Evolutionary conservation across 495 filamentous ascomycete genomes (phyloP), one percentile per base, ranked within the genome.

Genomic region (Penicillium manginii): DNA sequence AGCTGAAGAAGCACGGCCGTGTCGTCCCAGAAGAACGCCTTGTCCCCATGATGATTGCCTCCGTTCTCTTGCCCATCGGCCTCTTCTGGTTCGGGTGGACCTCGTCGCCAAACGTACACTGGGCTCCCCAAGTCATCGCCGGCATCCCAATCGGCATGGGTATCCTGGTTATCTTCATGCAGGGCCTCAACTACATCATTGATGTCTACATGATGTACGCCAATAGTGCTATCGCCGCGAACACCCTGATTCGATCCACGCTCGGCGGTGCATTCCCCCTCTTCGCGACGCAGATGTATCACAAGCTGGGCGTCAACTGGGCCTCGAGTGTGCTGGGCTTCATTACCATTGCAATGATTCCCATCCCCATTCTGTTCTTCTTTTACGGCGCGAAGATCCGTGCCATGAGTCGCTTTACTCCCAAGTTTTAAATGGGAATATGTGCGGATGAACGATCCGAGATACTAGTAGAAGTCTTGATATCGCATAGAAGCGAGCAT

Each of bases 81-180:
- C 72, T 87, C 9, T 88, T 88, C 71, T 85, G 83, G 79, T 88
- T 87, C 60, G 85, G 78, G 37, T 88, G 86, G 86, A 86, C 84
- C 3, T 78, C 78, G 2, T 58, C 66, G 47, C 69, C 72, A 1
- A 54, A 68, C 42, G 71, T 78, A 52, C 65, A 64, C 15, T 84
- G 81, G 82, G 70, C 74, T 3, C 73, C 78, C 2, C 82, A 80
- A 54, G 76, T 81, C 39, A 65, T 85, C 15, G 72, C 79, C 5
- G 79, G 81, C 29, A 60, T 82, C 5, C 73, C 77, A 15, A 81
- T 82, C 17, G 84, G 85, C 14, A 60, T 78, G 55, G 84, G 83
- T 11, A 81, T 86, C 63, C 65, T 81, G 59, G 70, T 84, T 12
- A 77, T 86, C 51, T 84, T 86, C 72, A 74, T 87, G 67, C 78